These are phyloP conservation scores for Rhizodiscina lignyota DNA, from an alignment of 495 filamentous ascomycete species.

Conservation along the genomic window DNA sequence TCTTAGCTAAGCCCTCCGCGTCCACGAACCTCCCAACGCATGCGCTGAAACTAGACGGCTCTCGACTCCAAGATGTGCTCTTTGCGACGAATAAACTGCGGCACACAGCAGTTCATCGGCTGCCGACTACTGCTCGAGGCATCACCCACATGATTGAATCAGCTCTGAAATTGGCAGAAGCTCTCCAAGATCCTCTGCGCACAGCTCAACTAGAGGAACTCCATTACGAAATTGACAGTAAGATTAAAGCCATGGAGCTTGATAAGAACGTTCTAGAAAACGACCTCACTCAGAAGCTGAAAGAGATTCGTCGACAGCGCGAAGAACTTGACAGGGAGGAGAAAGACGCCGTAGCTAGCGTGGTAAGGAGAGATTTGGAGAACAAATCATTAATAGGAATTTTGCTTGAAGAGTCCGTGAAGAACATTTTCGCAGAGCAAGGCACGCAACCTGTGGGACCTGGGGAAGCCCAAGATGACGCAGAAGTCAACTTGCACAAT, in stretches of 20 bases:
- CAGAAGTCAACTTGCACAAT: no score
- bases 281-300: constrained; percentile 18
- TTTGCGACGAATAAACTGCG: constrained; percentile 17
- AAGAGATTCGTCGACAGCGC: constrained; percentile 13
- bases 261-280: constrained; percentile 25
- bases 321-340: constrained; percentile 20
- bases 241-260: constrained; percentile 24
- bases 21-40: constrained; percentile 15
- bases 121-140: constrained; percentile 16
- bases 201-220: constrained; percentile 21
- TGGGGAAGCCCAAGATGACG: no score
- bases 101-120: constrained; percentile 22
- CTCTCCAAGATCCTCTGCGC: constrained; percentile 17
- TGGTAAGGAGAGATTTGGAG: constrained; percentile 17
- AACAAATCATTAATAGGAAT: constrained; percentile 20
- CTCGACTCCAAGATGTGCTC: constrained; percentile 13
- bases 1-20: constrained; percentile 12
- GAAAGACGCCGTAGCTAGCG: constrained; percentile 13
- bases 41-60: constrained; percentile 6
- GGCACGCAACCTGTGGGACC: no score
- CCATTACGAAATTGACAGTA: constrained; percentile 18
- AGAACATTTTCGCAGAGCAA: constrained; percentile 14
- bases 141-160: constrained; percentile 18
- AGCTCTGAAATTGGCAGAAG: constrained; percentile 14
- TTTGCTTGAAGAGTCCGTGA: constrained; percentile 19